Conservation (phyloP, 805 yeast species). For the Debaryomyces hansenii region DNA sequence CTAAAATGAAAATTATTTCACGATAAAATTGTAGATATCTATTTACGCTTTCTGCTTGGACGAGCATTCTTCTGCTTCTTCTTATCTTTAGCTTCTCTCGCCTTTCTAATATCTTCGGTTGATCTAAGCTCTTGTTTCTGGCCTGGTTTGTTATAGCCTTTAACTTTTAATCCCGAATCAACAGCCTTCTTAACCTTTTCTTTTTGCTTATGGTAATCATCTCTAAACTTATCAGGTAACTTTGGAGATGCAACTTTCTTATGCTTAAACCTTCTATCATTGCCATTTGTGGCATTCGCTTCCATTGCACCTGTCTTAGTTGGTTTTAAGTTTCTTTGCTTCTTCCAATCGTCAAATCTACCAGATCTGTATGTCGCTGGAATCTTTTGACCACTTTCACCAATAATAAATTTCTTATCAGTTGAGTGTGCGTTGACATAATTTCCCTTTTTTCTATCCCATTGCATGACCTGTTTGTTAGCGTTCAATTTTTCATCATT, state of each 20-base stretch:
- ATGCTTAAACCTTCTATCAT: conserved; percentile 62
- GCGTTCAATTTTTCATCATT: conserved; percentile 71
- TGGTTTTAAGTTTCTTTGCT: conserved; percentile 58
- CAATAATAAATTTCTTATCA: conserved; percentile 84
- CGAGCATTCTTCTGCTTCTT: conserved; percentile 84
- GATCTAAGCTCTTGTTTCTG: conserved; percentile 59
- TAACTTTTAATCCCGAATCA: conserved; percentile 70
- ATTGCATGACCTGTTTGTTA: conserved; percentile 72
- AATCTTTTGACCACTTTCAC: conserved; percentile 89
- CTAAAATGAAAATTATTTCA: no score
- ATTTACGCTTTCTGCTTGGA: conserved; percentile 44
- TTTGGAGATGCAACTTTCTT: conserved; percentile 77
- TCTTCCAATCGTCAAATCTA: conserved; percentile 88
- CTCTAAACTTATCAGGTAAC: conserved; percentile 87
- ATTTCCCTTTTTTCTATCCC: conserved; percentile 94
- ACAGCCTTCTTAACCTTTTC: conserved; percentile 78
- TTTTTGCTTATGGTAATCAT: conserved; percentile 80
- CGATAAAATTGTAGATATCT: not conserved
- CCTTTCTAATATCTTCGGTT: conserved; percentile 76
- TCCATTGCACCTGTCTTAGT: conserved; percentile 58
- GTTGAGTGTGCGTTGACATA: conserved; percentile 78
- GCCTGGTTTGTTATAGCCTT: conserved; percentile 58
- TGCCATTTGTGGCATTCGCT: conserved; percentile 24
- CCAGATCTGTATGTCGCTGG: conserved; percentile 94
- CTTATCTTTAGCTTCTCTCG: conserved; percentile 67